These are phyloP conservation scores for Mucor mucedo DNA, from an alignment of 371 early-diverging fungal genomes.

Conservation along the genomic window DNA sequence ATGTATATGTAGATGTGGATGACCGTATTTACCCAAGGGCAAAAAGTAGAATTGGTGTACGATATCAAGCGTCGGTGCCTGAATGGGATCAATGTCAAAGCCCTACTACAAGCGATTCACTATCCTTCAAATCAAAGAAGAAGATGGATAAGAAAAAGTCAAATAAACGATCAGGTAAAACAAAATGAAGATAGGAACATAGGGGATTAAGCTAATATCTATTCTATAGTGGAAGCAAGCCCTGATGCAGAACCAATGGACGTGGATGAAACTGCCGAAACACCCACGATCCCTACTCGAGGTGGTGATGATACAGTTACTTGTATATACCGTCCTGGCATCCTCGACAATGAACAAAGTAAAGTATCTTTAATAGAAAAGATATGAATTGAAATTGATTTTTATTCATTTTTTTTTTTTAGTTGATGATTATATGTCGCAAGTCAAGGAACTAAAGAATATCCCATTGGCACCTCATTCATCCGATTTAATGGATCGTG, in stretches of 20 bases:
- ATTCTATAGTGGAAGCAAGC: conserved; percentile 8
- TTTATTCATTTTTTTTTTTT: background rate
- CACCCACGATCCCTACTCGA: conserved; percentile 32
- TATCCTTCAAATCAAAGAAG: background rate
- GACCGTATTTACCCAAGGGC: conserved; percentile 84
- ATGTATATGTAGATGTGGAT: conserved; percentile 52
- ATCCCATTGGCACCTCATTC: conserved; percentile 51
- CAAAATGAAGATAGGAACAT: background rate
- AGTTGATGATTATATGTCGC: conserved; percentile 58
- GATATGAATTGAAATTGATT: no score
- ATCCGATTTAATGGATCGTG: conserved; percentile 68
- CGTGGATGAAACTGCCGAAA: background rate
- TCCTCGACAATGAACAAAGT: conserved; percentile 8
- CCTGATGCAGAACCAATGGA: conserved; percentile 3
- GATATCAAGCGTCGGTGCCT: conserved; percentile 76
- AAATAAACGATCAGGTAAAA: conserved; percentile 11
- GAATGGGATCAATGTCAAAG: conserved; percentile 41
- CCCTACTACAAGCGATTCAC: conserved; percentile 11
- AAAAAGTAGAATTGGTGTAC: conserved; percentile 77
- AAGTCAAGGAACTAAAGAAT: conserved; percentile 40
- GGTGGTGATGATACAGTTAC: conserved; percentile 59
- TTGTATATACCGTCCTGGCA: conserved; percentile 33
- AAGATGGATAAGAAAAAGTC: background rate
- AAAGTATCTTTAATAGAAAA: background rate
- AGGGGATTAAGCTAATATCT: background rate